Percentiles rank a stretch among this genome's conserved stretches.
phyloP scores from a whole-genome alignment of 306 rosid genomes.

The Medicago truncatula region DNA sequence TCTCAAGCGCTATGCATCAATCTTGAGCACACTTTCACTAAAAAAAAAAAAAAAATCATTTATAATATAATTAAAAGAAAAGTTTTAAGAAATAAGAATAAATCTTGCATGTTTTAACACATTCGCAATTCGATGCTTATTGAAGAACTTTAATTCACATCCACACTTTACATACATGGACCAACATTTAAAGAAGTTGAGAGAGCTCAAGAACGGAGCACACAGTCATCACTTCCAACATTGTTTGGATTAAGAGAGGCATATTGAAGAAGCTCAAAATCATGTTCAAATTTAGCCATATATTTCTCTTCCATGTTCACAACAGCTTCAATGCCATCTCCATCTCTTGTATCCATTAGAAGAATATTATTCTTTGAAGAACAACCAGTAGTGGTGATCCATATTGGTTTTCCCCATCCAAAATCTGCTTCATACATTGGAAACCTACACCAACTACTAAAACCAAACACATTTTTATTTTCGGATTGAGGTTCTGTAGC shows the following conservation, averaged over 20 bases:
- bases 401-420: conserved; percentile 60
- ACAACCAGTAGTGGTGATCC: conserved; percentile 37
- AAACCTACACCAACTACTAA: conserved; percentile 47
- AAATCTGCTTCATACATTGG: conserved; percentile 9
- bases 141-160: no score
- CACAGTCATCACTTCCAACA: background rate
- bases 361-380: background rate
- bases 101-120: no score
- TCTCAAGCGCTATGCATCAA: no score
- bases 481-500: background rate
- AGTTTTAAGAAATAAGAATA: no score
- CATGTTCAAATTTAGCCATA: conserved; percentile 44
- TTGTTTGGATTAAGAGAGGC: conserved; percentile 21
- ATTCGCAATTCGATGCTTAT: no score
- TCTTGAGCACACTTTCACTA: no score
- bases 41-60: no score
- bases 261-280: conserved; percentile 42
- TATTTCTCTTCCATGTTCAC: conserved; percentile 48
- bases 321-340: conserved; percentile 46
- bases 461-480: background rate
- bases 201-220: no score
- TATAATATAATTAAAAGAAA: no score
- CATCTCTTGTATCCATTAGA: conserved; percentile 52
- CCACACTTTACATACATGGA: no score
- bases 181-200: no score